Percentiles rank a stretch among this genome's conserved stretches.
phyloP scores from a whole-genome alignment of 371 early-diverging fungal species.

The Mucor velutinosus region DNA sequence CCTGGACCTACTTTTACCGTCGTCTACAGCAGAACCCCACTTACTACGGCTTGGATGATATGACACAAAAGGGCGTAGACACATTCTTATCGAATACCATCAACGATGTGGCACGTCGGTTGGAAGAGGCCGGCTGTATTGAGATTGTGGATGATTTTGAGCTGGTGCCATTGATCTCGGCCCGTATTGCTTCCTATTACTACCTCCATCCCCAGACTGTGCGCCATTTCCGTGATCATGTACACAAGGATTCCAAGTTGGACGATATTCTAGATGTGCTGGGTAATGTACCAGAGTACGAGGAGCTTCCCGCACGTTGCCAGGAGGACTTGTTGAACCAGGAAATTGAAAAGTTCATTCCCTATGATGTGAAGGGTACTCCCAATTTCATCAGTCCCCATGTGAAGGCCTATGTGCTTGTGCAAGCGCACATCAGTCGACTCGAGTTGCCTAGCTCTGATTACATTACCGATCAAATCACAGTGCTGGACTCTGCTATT shows the following conservation, averaged over 20 bases:
- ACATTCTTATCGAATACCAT: slow-evolving; percentile 77
- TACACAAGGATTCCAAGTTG: slow-evolving; percentile 51
- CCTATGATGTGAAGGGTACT: slow-evolving; percentile 51
- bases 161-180: slow-evolving; percentile 71
- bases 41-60: slow-evolving; percentile 90
- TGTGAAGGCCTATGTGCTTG: slow-evolving; percentile 86
- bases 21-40: slow-evolving; percentile 91
- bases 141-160: slow-evolving; percentile 64
- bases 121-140: slow-evolving; percentile 76
- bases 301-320: slow-evolving; percentile 89
- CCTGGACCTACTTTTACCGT: slow-evolving; percentile 94
- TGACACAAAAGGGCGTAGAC: slow-evolving; percentile 68
- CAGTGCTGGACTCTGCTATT: slow-evolving; percentile 89
- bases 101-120: slow-evolving; percentile 65
- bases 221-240: slow-evolving; percentile 57
- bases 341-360: slow-evolving; percentile 68
- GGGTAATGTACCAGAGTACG: slow-evolving; percentile 83
- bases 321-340: slow-evolving; percentile 88
- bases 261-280: slow-evolving; percentile 72
- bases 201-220: slow-evolving; percentile 86
- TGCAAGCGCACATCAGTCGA: slow-evolving; percentile 84
- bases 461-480: slow-evolving; percentile 90
- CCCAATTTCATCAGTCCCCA: slow-evolving; percentile 79
- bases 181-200: slow-evolving; percentile 87
- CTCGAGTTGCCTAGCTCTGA: slow-evolving; percentile 78